A percentile compares a stretch with the other conserved stretches of the same genome.
These are phyloP conservation scores for Boletus barrowsii DNA, from an alignment of 768 basidiomycete species.

Conservation along the genomic window DNA sequence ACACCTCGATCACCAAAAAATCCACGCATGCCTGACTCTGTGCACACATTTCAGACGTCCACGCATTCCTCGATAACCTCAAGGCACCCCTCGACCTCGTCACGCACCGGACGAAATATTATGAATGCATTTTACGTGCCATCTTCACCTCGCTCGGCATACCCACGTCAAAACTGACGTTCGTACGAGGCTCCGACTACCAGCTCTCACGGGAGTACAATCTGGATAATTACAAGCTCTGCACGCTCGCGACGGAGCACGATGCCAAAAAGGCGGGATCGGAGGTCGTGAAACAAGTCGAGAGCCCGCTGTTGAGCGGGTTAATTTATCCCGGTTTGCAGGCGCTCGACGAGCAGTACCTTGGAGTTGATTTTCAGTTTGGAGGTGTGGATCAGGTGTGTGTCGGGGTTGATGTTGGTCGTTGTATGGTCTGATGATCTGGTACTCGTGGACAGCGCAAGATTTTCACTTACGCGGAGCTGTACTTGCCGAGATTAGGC, in stretches of 20 bases:
- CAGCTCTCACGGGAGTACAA: slow-evolving; percentile 91
- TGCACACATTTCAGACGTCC: too few species aligned
- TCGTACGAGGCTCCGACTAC: slow-evolving; percentile 90
- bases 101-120: slow-evolving; percentile 84
- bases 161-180: slow-evolving; percentile 76
- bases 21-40: slow-evolving; percentile 64
- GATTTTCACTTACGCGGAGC: slow-evolving; percentile 97
- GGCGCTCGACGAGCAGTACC: slow-evolving; percentile 96
- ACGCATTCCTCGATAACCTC: slow-evolving; percentile 78
- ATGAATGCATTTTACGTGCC: slow-evolving; percentile 73
- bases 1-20: slow-evolving; percentile 45
- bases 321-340: slow-evolving; percentile 95
- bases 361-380: slow-evolving; percentile 95
- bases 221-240: slow-evolving; percentile 90
- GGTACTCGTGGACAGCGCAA: slow-evolving; percentile 62
- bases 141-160: slow-evolving; percentile 90
- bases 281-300: slow-evolving; percentile 97
- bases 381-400: slow-evolving; percentile 95
- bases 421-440: not conserved
- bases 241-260: slow-evolving; percentile 87
- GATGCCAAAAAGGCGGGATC: slow-evolving; percentile 98
- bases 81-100: slow-evolving; percentile 96
- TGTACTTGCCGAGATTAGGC: slow-evolving; percentile 90
- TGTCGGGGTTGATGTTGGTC: not conserved
- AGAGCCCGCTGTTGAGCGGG: slow-evolving; percentile 86